Evolutionary conservation across 257 asterid genomes (phyloP), one percentile per base, ranked within the genome.

Genomic region (Paraleonurus japonicus): DNA sequence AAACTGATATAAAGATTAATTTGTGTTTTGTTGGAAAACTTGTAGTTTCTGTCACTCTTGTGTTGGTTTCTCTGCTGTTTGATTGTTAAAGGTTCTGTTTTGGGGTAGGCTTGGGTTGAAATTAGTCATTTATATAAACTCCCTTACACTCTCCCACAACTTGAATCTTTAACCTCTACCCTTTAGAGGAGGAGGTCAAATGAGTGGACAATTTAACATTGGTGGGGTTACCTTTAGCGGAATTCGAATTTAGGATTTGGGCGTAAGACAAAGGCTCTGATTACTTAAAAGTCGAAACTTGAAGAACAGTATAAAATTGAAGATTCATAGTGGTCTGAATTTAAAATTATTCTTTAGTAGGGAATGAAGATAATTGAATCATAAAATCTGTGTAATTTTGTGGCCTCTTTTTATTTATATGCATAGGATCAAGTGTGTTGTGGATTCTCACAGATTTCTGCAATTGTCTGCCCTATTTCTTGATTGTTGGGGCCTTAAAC

Each of bases 401-500:
- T 30, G 27, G 17, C 41, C 11, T 24, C 45, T 63, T 32, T 20
- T 30, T 16, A 33, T 20, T 30, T 16, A 33, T 57, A 12, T 37
- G 55, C 10, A 6, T 1, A 13, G 30, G 12, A n/a, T 30, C 26
- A n/a, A 28, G 20, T 30, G 43, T n/a, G 28, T 28, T n/a, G 35
- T 59, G 43, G 43, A 59, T 59, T 5, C 16, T 16, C 10, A 12
- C 5, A 43, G 17, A 15, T 43, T 45, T 12, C 2, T 45, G 51
- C 19, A 45, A 20, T 27, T 35, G 23, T 47, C 26, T 63, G 41
- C 73, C 45, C 53, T 45, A 20, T 69, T 69, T 57, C 32, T 33
- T 58, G 45, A 45, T 58, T 12, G 30, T 30, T 9, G 12, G 35
- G 51, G 67, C 74, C 74, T 73, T 75, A 48, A 65, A 61, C 28